These are phyloP conservation scores for Luffa acutangula DNA, from an alignment of 306 rosid genomes.

Conservation along the genomic window DNA sequence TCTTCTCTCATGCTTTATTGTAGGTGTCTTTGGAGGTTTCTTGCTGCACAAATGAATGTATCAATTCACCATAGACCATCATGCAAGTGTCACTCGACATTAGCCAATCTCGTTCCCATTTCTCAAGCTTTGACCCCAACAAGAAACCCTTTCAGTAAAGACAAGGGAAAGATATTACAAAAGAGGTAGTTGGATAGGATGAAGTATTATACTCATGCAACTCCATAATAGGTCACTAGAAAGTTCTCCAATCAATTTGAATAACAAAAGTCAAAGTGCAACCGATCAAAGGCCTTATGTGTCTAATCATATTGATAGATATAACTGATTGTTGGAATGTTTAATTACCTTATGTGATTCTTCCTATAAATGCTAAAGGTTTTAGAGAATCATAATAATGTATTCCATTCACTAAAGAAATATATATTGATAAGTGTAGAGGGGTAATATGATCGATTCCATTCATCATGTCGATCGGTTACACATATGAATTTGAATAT, in stretches of 20 bases:
- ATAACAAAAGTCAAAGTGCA: not conserved
- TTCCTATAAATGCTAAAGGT: too few species aligned
- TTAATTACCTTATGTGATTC: too few species aligned
- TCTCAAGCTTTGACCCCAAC: not conserved
- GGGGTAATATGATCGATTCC: too few species aligned
- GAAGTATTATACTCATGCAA: not conserved
- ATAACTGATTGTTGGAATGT: too few species aligned
- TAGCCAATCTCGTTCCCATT: not conserved
- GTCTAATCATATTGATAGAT: too few species aligned
- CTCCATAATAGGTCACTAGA: not conserved
- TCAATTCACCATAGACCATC: not conserved
- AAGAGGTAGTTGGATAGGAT: not conserved
- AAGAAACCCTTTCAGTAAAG: not conserved
- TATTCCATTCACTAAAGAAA: too few species aligned
- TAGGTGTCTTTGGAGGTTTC: slow-evolving; percentile 6
- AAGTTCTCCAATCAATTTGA: not conserved
- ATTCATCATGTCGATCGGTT: too few species aligned
- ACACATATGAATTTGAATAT: too few species aligned
- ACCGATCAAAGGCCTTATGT: too few species aligned
- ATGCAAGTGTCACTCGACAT: not conserved
- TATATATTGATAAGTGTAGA: too few species aligned
- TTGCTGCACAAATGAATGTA: not conserved
- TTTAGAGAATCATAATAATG: too few species aligned
- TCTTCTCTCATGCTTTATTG: slow-evolving; percentile 10
- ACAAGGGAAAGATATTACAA: not conserved